Conservation (phyloP, 2,329 filamentous ascomycete genomes). For the Paecilomyces sp. region DNA sequence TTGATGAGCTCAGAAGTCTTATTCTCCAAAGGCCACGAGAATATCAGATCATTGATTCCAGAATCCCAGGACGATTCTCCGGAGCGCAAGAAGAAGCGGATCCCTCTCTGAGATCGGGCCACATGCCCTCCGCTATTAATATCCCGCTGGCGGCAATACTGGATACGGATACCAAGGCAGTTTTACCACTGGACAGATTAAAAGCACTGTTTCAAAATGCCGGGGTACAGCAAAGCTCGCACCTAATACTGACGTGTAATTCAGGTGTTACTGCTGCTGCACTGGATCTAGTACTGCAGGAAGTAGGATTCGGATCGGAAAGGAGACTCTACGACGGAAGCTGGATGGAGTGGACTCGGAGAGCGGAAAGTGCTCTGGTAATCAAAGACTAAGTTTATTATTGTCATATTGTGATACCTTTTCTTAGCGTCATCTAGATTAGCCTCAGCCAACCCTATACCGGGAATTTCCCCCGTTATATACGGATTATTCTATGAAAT, state of each 20-base stretch:
- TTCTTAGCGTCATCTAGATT: not conserved
- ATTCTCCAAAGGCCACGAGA: not conserved
- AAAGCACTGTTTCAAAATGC: slow-evolving; percentile 8
- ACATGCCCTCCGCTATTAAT: slow-evolving; percentile 20
- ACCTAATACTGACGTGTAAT: slow-evolving; percentile 20
- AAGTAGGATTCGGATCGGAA: slow-evolving; percentile 11
- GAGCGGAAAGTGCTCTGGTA: slow-evolving; percentile 7
- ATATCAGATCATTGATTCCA: slow-evolving; percentile 15
- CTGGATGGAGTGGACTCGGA: slow-evolving; percentile 22
- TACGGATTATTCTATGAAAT: not conserved
- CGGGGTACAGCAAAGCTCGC: slow-evolving; percentile 9
- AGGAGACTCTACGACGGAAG: slow-evolving; percentile 24
- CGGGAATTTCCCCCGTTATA: no score
- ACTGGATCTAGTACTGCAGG: slow-evolving; percentile 15
- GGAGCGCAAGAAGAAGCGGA: slow-evolving; percentile 11
- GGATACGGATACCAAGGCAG: slow-evolving; percentile 5
- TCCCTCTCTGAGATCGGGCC: slow-evolving; percentile 12
- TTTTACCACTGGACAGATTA: slow-evolving; percentile 2
- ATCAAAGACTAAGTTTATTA: not conserved
- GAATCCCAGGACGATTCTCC: slow-evolving; percentile 13
- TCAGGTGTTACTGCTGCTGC: slow-evolving; percentile 22
- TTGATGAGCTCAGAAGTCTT: not conserved
- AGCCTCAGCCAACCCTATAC: not conserved
- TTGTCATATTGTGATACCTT: not conserved
- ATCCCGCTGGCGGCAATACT: slow-evolving; percentile 16